Conservation (phyloP, 2,329 filamentous ascomycete species). For the Stagonosporopsis rhizophila region DNA sequence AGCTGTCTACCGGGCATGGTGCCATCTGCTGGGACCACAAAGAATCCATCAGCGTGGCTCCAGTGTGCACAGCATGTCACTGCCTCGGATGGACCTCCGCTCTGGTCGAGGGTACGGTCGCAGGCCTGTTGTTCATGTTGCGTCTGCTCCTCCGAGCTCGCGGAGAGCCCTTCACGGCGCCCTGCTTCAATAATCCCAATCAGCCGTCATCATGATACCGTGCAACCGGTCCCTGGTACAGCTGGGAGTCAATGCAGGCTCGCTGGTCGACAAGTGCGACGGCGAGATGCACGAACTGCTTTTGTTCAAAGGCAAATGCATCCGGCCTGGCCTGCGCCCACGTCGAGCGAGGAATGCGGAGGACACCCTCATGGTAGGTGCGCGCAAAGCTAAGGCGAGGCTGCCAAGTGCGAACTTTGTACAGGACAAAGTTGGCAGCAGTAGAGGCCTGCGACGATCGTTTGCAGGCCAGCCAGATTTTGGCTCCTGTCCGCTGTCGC, state of each 20-base stretch:
- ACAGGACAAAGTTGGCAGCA: constrained; percentile 12
- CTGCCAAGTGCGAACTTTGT: constrained; percentile 23
- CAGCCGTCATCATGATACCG: constrained; percentile 38
- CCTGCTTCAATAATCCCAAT: constrained; percentile 28
- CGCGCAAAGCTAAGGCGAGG: constrained; percentile 21
- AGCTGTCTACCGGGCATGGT: constrained; percentile 42
- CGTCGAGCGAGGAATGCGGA: constrained; percentile 17
- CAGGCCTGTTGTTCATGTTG: constrained; percentile 26
- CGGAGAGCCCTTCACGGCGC: constrained; percentile 19
- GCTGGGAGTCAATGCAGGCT: not conserved
- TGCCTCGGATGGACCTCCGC: constrained; percentile 36
- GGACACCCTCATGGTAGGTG: constrained; percentile 13
- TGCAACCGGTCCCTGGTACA: constrained; percentile 39
- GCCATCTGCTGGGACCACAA: constrained; percentile 31
- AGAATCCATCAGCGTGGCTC: constrained; percentile 39
- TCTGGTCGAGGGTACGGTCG: constrained; percentile 18
- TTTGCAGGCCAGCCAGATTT: constrained; percentile 27
- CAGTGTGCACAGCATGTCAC: constrained; percentile 35
- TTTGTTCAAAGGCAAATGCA: constrained; percentile 12
- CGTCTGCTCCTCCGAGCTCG: constrained; percentile 29
- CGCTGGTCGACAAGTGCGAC: not conserved
- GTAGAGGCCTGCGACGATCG: constrained; percentile 27
- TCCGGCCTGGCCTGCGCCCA: constrained; percentile 17
- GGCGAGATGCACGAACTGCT: constrained; percentile 11
- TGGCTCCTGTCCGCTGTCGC: constrained; percentile 30